Evolutionary conservation across 2,329 filamentous ascomycete genomes (phyloP).

Genomic region (Coniochaeta sp.): DNA sequence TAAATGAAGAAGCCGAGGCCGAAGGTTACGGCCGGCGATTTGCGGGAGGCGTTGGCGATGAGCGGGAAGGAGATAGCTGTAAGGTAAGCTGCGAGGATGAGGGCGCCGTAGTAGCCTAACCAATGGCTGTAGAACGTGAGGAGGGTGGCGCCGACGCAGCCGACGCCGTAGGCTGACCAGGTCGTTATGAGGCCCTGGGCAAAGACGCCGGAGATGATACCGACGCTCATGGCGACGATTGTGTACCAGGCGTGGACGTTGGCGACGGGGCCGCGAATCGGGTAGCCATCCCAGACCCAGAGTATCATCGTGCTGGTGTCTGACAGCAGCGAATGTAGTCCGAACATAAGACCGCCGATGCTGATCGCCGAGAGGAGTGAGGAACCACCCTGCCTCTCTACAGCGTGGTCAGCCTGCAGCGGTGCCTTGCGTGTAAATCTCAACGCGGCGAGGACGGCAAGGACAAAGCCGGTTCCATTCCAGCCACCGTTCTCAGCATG

Average conservation of each 20-base stretch:
- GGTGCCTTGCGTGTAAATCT: conserved; percentile 64
- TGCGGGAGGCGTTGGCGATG: conserved; percentile 67
- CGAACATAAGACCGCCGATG: conserved; percentile 79
- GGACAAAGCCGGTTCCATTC: conserved; percentile 73
- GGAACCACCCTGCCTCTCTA: conserved; percentile 51
- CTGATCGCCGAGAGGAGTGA: conserved; percentile 67
- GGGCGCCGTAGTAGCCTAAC: conserved; percentile 81
- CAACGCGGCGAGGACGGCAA: conserved; percentile 70
- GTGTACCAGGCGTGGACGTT: conserved; percentile 88
- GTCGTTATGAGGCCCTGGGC: conserved; percentile 63
- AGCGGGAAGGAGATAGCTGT: conserved; percentile 73
- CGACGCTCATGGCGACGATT: conserved; percentile 77
- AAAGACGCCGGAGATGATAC: conserved; percentile 69
- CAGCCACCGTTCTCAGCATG: conserved; percentile 83
- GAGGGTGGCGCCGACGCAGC: conserved; percentile 70
- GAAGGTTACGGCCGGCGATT: conserved; percentile 73
- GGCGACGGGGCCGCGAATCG: conserved; percentile 78
- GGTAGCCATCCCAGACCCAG: conserved; percentile 97
- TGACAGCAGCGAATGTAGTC: conserved; percentile 83
- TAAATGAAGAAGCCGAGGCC: conserved; percentile 86
- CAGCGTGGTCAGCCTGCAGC: conserved; percentile 29
- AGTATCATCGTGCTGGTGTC: conserved; percentile 98
- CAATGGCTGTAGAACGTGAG: conserved; percentile 75
- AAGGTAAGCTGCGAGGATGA: conserved; percentile 70
- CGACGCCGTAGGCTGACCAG: conserved; percentile 74